Evolutionary conservation across 768 basidiomycete genomes (phyloP).

Genomic region (Crucibulum laeve): DNA sequence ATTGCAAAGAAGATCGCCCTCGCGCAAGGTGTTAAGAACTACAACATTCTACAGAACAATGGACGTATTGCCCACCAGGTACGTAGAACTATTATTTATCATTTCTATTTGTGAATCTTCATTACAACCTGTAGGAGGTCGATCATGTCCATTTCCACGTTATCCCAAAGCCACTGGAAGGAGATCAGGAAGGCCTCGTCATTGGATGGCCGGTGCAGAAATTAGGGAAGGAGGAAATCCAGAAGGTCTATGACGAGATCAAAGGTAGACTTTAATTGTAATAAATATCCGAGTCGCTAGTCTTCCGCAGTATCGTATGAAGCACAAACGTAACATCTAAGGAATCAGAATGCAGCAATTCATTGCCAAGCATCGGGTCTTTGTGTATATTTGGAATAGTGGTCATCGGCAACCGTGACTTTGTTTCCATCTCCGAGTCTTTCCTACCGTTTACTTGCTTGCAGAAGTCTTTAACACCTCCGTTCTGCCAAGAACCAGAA

Average conservation of each 20-base stretch:
- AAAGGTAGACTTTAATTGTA: constrained; percentile 21
- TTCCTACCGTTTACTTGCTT: too few species aligned
- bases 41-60: constrained; percentile 79
- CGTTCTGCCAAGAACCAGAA: too few species aligned
- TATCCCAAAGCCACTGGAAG: constrained; percentile 79
- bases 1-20: constrained; percentile 85
- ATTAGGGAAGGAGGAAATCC: constrained; percentile 60
- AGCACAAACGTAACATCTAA: too few species aligned
- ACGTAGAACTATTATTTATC: constrained; percentile 2
- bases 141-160: constrained; percentile 92
- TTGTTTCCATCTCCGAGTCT: too few species aligned
- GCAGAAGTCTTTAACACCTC: too few species aligned
- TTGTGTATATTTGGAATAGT: too few species aligned
- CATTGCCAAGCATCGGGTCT: too few species aligned
- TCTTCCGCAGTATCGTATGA: too few species aligned
- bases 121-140: constrained; percentile 39
- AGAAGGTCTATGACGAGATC: constrained; percentile 54
- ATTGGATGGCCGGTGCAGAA: constrained; percentile 74
- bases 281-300: not conserved
- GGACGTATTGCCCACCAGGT: constrained; percentile 59
- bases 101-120: not conserved
- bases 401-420: too few species aligned
- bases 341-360: too few species aligned
- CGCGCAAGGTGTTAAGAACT: constrained; percentile 71
- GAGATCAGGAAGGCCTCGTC: constrained; percentile 68